phyloP scores from a whole-genome alignment of 2,329 filamentous ascomycete species.

The Periglandula ipomoeae region DNA sequence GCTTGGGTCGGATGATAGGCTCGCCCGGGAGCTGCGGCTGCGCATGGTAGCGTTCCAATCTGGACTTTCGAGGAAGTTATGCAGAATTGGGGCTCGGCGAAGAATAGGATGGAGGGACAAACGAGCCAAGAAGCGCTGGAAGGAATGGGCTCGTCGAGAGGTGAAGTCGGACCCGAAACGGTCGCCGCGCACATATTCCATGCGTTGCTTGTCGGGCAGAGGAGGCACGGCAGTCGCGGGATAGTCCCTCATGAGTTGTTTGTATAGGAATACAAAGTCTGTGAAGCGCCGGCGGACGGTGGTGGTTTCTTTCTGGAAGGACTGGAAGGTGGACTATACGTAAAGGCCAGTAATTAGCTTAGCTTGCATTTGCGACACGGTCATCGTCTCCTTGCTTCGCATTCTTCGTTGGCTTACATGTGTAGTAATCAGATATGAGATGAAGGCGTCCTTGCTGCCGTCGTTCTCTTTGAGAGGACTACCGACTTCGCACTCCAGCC shows the following conservation, averaged over 20 bases:
- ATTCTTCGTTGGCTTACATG: constrained; percentile 62
- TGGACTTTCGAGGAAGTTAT: constrained; percentile 81
- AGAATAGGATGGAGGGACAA: constrained; percentile 83
- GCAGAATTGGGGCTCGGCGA: constrained; percentile 70
- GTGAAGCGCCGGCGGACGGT: constrained; percentile 86
- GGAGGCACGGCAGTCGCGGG: constrained; percentile 89
- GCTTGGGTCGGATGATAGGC: constrained; percentile 37
- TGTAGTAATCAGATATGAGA: constrained; percentile 91
- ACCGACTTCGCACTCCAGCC: constrained; percentile 74
- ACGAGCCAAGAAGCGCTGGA: constrained; percentile 83
- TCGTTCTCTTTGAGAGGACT: constrained; percentile 90
- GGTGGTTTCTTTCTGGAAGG: constrained; percentile 76
- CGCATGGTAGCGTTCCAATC: constrained; percentile 98
- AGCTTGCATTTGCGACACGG: neutral
- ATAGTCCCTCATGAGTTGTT: constrained; percentile 78
- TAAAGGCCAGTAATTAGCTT: neutral
- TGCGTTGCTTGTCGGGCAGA: constrained; percentile 95
- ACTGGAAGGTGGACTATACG: constrained; percentile 77
- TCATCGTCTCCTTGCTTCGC: neutral
- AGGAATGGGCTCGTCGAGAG: constrained; percentile 73
- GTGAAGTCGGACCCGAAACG: constrained; percentile 94
- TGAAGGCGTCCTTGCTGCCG: constrained; percentile 91
- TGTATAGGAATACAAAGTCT: constrained; percentile 95
- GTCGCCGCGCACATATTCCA: constrained; percentile 96
- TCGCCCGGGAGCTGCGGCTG: constrained; percentile 58